Base-by-base conservation (phyloP, 2,329 filamentous ascomycete species). In the Boeremia exigua region DNA sequence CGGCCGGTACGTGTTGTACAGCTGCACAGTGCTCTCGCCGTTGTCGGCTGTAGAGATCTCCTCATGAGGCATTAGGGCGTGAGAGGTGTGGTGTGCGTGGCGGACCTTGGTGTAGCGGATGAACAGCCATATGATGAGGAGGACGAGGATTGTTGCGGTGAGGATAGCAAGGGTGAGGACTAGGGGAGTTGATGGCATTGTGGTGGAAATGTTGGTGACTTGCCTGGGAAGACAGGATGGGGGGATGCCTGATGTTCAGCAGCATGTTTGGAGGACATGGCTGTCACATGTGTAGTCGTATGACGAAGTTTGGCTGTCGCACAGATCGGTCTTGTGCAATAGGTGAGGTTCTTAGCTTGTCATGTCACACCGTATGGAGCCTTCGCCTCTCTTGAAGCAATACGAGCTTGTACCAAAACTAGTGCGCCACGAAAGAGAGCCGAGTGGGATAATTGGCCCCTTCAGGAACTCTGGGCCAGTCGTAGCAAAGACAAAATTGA, bases 81-180 rank as follows among this genome's bases (percentile, higher is more conserved):
- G 19, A 23, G 19, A 23, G n/a, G 27, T 15, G 29, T n/a, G 42
- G 9, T 25, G 38, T 3, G 29, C n/a, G n/a, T 33, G 48, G 1
- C 49, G 49, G 27, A 30, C 37, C 29, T 34, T 61, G 44, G 50
- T 45, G 40, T 49, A 55, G 36, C 54, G 54, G 14, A 58, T 50
- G 14, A 57, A 15, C 4, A 66, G 32, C 56, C 58, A 66, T n/a
- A 59, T n/a, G 15, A 63, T n/a, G 7, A 68, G 37, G 25, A 63
- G 32, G 28, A 54, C 45, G 25, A 68, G 53, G 25, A 66, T 46
- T 0, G 44, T 46, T 36, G 59, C 59, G 6, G 49, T 56, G 6
- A 68, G 37, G 10, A 62, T 43, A n/a, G 61, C 54, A 1, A 68
- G 55, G 9, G 59, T 51, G 12, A 62, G 40, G 45, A 66, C 59